These are phyloP conservation scores for Xylaria curta DNA, from an alignment of 495 filamentous ascomycete genomes.

Conservation along the genomic window DNA sequence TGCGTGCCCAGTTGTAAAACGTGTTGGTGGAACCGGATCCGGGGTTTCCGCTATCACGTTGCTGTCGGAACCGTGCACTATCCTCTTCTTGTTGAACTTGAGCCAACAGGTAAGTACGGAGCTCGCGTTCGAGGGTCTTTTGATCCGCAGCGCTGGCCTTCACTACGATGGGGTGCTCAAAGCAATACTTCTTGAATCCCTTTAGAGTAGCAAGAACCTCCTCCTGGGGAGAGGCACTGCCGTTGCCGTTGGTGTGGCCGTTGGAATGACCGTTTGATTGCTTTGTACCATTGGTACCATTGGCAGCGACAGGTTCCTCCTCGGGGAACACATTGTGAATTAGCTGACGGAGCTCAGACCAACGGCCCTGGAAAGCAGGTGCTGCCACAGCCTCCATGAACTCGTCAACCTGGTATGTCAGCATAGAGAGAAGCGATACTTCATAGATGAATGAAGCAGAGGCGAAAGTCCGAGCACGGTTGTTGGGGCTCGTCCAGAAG, in stretches of 20 bases:
- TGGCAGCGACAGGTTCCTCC: neutral
- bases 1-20: slow-evolving; percentile 46
- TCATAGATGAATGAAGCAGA: slow-evolving; percentile 39
- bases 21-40: neutral
- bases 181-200: slow-evolving; percentile 27
- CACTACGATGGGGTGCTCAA: slow-evolving; percentile 26
- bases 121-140: slow-evolving; percentile 27
- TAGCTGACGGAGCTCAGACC: slow-evolving; percentile 19
- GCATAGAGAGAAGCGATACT: slow-evolving; percentile 48
- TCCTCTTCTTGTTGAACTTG: slow-evolving; percentile 39
- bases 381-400: slow-evolving; percentile 45
- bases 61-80: slow-evolving; percentile 26
- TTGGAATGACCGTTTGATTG: slow-evolving; percentile 6
- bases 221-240: neutral
- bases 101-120: slow-evolving; percentile 35
- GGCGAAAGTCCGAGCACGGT: slow-evolving; percentile 20
- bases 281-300: slow-evolving; percentile 5
- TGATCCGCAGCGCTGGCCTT: slow-evolving; percentile 7
- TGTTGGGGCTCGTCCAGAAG: slow-evolving; percentile 43
- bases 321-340: slow-evolving; percentile 10
- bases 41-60: slow-evolving; percentile 13
- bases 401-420: slow-evolving; percentile 50
- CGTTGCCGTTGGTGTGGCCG: slow-evolving; percentile 19
- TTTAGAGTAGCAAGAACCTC: slow-evolving; percentile 18
- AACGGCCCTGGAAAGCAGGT: slow-evolving; percentile 19